Base-by-base conservation (phyloP, 139 green algal species). In the Diplosphaera chodatii region DNA sequence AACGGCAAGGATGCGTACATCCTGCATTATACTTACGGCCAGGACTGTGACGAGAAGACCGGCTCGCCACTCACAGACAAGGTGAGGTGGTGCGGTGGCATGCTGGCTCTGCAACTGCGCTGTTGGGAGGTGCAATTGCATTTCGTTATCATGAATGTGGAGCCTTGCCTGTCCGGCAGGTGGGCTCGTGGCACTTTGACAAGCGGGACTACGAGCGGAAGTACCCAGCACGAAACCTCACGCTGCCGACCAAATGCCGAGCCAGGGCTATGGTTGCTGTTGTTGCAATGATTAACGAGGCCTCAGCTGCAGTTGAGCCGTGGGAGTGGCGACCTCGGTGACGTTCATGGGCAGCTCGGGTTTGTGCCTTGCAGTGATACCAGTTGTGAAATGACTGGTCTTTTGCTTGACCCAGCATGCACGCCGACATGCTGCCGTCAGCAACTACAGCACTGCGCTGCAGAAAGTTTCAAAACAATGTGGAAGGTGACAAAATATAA, bases 11-110 rank as follows among this genome's bases (percentile, higher is more conserved):
- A 56, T 20, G 66, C 63, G 2, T 85, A 74, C 82, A 87, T 91
- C 27, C 77, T 94, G 10, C 89, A 95, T 69, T 93, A 87, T 71
- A 95, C 89, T 23, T 94, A 95, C 68, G 86, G 88, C 40, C 79
- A 80, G 33, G 85, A 91, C 75, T 93, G 83, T 56, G 69, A 83
- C 69, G 29, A 73, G 6, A 25, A 81, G 1, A 83, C 48, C 3
- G 48, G 16, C 13, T 5, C 48, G 16, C 48, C 48, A 3, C 48
- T 59, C 10, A 59, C 48, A 23, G 48, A 59, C 48, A 59, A 59
- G 48, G 48, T 59, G 13, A 25, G 8, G 22, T 23, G 16, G 13
- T 59, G 16, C 48, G 8, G 16, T 48, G 37, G 37, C 37, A 48
- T 48, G 37, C 37, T 48, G 37, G 8, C 10, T 48, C 37, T 13